phyloP scores from a whole-genome alignment of 2,329 filamentous ascomycete species.

The Sordariomycetes sp. region DNA sequence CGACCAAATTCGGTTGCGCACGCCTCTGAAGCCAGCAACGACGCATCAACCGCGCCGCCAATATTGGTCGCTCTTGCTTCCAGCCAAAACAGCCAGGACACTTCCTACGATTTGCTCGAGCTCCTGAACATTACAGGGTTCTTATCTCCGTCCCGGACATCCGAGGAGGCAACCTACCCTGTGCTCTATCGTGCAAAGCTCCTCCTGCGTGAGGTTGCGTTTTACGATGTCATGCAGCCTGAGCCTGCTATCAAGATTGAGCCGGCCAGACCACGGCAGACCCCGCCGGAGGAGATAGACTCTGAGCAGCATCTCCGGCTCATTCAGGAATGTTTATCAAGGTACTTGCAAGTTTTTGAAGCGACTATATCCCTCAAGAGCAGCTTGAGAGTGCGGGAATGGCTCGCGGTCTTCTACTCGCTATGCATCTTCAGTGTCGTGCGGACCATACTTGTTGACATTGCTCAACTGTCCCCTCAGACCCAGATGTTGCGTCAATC shows the following conservation, averaged over 20 bases:
- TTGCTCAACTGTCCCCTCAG: conserved; percentile 14
- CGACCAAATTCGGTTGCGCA: conserved; percentile 11
- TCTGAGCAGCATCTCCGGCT: conserved; percentile 36
- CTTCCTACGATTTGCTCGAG: conserved; percentile 42
- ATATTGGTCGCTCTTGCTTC: conserved; percentile 39
- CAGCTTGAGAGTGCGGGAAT: conserved; percentile 30
- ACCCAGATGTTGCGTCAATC: neutral
- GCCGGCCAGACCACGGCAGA: conserved; percentile 11
- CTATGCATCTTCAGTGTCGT: conserved; percentile 51
- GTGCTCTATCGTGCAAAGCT: conserved; percentile 44
- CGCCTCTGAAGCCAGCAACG: conserved; percentile 12
- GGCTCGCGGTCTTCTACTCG: conserved; percentile 43
- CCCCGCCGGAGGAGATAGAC: conserved; percentile 31
- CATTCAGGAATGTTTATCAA: conserved; percentile 38
- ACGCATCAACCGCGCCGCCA: conserved; percentile 33
- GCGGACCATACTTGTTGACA: conserved; percentile 40
- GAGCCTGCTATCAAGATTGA: conserved; percentile 30
- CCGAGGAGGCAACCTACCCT: conserved; percentile 39
- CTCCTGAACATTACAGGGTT: conserved; percentile 40
- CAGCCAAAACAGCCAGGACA: conserved; percentile 39
- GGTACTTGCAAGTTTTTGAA: conserved; percentile 46
- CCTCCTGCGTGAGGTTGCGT: conserved; percentile 43
- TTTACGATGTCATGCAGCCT: conserved; percentile 42
- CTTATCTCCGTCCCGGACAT: conserved; percentile 36
- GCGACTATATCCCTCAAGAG: conserved; percentile 26